Evolutionary conservation across 2,329 filamentous ascomycete genomes (phyloP).

Genomic region (Exserohilum turcica): DNA sequence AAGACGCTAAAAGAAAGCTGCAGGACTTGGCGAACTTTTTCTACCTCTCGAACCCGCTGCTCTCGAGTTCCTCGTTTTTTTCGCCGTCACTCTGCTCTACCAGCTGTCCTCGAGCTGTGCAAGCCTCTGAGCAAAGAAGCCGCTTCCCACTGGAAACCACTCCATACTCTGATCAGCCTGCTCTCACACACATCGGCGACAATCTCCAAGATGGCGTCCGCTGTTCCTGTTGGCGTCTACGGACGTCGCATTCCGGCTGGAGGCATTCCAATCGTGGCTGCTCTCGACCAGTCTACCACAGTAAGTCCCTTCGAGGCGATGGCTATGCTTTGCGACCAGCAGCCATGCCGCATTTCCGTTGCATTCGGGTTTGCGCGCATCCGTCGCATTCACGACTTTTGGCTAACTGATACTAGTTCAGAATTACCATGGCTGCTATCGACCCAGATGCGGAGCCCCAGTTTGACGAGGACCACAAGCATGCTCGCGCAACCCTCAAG

Average conservation of each 20-base stretch:
- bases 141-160: not conserved
- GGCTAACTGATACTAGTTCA: constrained; percentile 67
- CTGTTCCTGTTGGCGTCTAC: constrained; percentile 76
- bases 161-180: constrained; percentile 4
- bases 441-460: constrained; percentile 76
- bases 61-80: constrained; percentile 19
- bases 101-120: constrained; percentile 29
- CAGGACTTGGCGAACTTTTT: constrained; percentile 39
- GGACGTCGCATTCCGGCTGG: constrained; percentile 88
- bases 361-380: not conserved
- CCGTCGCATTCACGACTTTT: constrained; percentile 8
- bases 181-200: constrained; percentile 7
- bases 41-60: constrained; percentile 18
- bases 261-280: constrained; percentile 79
- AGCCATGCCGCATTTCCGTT: not conserved
- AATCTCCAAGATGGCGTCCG: constrained; percentile 41
- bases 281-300: constrained; percentile 76
- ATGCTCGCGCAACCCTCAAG: constrained; percentile 85
- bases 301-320: constrained; percentile 61
- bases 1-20: constrained; percentile 21
- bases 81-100: constrained; percentile 16
- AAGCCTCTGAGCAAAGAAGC: constrained; percentile 15
- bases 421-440: constrained; percentile 97
- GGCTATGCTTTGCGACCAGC: not conserved
- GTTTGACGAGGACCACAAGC: constrained; percentile 48